Base-by-base conservation (phyloP, 192 early-diverging fungal genomes). In the Nowakowskiella sp. region DNA sequence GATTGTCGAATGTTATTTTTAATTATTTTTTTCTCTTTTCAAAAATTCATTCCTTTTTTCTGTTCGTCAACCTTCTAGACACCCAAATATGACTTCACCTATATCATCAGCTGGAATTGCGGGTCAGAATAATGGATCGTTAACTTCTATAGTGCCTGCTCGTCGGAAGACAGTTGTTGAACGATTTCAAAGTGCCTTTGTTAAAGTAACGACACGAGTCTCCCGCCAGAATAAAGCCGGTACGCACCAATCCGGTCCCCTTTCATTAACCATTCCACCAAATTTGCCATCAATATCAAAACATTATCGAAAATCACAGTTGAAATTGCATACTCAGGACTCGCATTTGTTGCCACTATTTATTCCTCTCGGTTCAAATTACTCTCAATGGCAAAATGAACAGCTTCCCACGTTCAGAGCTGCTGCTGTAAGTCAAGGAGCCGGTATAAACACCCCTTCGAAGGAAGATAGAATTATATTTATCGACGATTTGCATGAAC, bases 401-500 rank as follows among this genome's bases (percentile, higher is more conserved):
- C 36, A 13, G 19, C 36, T 39, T 39, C 36, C 36, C 13, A 19
- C 19, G 13, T 39, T 47, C 34, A 10, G 34, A 13, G 13, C 47
- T 10, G 34, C 47, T 13, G 13, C 47, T 34, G 13, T 34, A 27
- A 27, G 47, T 23, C 47, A 47, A 47, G 47, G 47, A 13, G 34
- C 47, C 13, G 34, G 34, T 13, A 27, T 47, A 13, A 13, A 27
- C 10, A 47, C 10, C 10, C 34, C 34, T 10, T 13, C 47, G 39
- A 47, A 47, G 19, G 47, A 47, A 19, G 47, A 47, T 47, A 10
- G n/a, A 13, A 47, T 47, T 23, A 13, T 47, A 13, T 39, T 28
- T 34, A 47, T 47, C 13, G 13, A 13, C 13, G 34, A 39, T 47
- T 23, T 47, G 10, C 10, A 47, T 28, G 13, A 28, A 19, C 47